phyloP scores from a whole-genome alignment of 164 flowering plant genomes.

The Buxus sempervirens region DNA sequence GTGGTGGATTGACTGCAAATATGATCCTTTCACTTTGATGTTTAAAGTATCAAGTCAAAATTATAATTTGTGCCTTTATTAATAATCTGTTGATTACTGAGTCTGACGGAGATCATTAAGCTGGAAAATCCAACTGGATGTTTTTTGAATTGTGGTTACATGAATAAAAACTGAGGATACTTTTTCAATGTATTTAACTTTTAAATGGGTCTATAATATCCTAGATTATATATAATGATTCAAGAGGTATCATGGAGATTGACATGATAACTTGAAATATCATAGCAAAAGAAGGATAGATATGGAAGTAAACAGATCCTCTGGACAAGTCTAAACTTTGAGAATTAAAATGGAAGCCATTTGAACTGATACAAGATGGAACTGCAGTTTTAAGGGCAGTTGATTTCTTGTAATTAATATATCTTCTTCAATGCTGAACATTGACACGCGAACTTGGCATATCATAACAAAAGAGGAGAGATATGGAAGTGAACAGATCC shows the following conservation, averaged over 20 bases:
- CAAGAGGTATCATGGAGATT: not conserved
- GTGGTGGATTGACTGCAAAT: not conserved
- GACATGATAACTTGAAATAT: not conserved
- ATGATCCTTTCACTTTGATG: not conserved
- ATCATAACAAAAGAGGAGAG: too few species aligned
- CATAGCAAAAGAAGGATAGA: not conserved
- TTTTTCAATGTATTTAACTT: too few species aligned
- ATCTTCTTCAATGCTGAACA: not conserved
- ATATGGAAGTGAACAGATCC: too few species aligned
- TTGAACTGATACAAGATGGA: not conserved
- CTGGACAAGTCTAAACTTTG: too few species aligned
- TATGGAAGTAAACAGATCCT: not conserved
- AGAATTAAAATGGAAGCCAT: not conserved
- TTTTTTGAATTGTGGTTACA: too few species aligned
- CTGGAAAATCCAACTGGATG: not conserved
- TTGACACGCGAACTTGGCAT: too few species aligned
- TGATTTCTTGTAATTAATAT: not conserved
- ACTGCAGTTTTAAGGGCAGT: not conserved
- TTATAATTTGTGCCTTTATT: not conserved
- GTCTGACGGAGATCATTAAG: not conserved
- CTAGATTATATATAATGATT: not conserved
- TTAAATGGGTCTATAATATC: too few species aligned
- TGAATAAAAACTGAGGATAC: not conserved
- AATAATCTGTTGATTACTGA: not conserved
- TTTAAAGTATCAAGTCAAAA: not conserved